These are phyloP conservation scores for Kodamaea neixiangensis DNA, from an alignment of 805 yeast genomes.

Conservation along the genomic window DNA sequence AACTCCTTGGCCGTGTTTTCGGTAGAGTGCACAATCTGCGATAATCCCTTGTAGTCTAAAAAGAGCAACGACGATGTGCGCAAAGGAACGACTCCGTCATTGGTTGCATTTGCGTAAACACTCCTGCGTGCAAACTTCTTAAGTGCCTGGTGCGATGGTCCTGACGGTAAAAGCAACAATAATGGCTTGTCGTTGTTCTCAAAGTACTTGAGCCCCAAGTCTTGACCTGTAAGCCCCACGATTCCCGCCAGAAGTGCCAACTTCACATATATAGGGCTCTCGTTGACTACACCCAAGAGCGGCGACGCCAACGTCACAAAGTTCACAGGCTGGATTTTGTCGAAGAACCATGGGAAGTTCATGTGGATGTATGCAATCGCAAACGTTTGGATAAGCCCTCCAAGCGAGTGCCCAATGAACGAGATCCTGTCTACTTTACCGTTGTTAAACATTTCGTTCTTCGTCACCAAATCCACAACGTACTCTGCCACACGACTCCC, in stretches of 20 bases:
- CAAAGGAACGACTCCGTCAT: conserved; percentile 95
- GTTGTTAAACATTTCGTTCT: conserved; percentile 37
- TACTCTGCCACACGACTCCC: conserved; percentile 82
- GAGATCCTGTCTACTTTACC: conserved; percentile 64
- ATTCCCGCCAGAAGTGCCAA: conserved; percentile 83
- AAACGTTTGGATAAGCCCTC: conserved; percentile 89
- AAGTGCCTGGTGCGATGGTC: conserved; percentile 67
- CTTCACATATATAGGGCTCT: conserved; percentile 83
- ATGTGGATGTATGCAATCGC: conserved; percentile 78
- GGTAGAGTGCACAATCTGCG: conserved; percentile 16
- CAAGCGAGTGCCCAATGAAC: conserved; percentile 90
- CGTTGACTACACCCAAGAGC: conserved; percentile 81
- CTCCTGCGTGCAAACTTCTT: conserved; percentile 70
- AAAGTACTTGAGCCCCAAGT: conserved; percentile 63
- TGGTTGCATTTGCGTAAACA: conserved; percentile 81
- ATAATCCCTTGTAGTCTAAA: conserved; percentile 75
- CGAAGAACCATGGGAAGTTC: conserved; percentile 71
- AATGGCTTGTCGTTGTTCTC: conserved; percentile 59
- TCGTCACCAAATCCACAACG: conserved; percentile 55
- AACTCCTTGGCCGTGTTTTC: conserved; percentile 11
- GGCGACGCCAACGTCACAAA: conserved; percentile 88
- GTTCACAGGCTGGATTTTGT: conserved; percentile 66
- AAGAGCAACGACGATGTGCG: conserved; percentile 85
- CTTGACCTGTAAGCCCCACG: conserved; percentile 92
- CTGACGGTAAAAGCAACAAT: conserved; percentile 71